Evolutionary conservation across 495 filamentous ascomycete genomes (phyloP), one percentile per base, ranked within the genome.

Genomic region (Parmelia sp.): DNA sequence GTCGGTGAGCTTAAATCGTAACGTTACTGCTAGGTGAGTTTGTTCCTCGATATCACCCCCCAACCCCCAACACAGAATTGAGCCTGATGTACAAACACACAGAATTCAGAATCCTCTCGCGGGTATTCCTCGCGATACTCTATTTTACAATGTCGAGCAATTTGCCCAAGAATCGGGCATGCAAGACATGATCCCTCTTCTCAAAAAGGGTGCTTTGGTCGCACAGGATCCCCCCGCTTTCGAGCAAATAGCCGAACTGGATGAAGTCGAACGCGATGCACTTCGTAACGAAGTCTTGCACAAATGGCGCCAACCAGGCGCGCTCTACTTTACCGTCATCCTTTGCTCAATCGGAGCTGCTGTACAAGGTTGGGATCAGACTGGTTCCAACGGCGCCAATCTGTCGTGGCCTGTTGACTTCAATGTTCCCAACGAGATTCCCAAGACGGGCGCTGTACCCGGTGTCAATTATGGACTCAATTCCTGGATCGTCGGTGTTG

Each of bases 341-440:
- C 78, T 89, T 23, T 87, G 84, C 69, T 89, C 88, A 31, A 83
- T 91, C 57, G 88, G 84, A 35, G 88, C 88, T 57, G 86, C 86
- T 11, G 84, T 88, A 6, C 87, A 89, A 63, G 83, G 83, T 36
- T 88, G 85, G 86, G 86, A 89, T 71, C 85, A 89, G 66, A 88
- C 86, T n/a, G 86, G 86, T n/a, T 84, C 83, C 58, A 89, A 90
- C 65, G 87, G 86, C 55, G 87, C 87, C 37, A 89, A 89, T 61
- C 70, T 90, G 47, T 79, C 79, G 25, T 89, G 87, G 71, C 83
- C 83, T 1, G 63, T 70, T 33, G 80, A 80, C 36, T 84, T 89
- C 65, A 82, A 82, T 25, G 85, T 88, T 45, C 78, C 80, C 2
- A 71, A 76, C 19, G 56, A 53, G 0, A 70, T 65, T 12, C 51